These are phyloP conservation scores for Amylocarpus encephaloides DNA, from an alignment of 2,329 filamentous ascomycete genomes.

Conservation along the genomic window DNA sequence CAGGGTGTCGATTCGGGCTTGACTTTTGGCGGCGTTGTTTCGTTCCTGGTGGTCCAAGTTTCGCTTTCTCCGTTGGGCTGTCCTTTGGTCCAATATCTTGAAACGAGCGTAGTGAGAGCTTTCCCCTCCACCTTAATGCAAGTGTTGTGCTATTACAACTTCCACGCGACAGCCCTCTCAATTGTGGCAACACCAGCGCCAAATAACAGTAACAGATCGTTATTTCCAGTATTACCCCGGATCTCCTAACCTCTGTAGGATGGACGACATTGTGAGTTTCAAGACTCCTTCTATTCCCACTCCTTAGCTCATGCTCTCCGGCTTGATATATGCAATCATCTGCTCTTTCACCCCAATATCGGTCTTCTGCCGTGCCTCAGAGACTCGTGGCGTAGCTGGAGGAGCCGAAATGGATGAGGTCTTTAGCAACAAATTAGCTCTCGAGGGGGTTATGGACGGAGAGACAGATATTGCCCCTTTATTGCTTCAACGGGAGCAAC, in stretches of 20 bases:
- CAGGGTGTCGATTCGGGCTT: background rate
- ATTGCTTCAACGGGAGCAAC: background rate
- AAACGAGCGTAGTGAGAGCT: conserved; percentile 11
- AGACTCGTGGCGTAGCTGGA: conserved; percentile 61
- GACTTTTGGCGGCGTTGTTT: background rate
- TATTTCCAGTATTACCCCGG: conserved; percentile 39
- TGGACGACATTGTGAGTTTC: conserved; percentile 7
- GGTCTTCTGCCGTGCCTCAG: conserved; percentile 51
- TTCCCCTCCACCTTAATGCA: conserved; percentile 7
- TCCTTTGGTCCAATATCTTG: conserved; percentile 8
- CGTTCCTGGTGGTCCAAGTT: conserved; percentile 3
- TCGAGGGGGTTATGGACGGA: conserved; percentile 3
- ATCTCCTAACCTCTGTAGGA: conserved; percentile 4
- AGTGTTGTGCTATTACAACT: conserved; percentile 8
- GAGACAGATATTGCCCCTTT: conserved; percentile 1
- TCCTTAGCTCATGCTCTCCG: background rate
- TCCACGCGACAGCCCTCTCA: conserved; percentile 52
- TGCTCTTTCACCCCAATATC: background rate
- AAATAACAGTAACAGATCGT: conserved; percentile 43
- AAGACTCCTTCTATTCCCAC: background rate
- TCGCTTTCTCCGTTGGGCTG: conserved; percentile 8
- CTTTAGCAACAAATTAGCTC: conserved; percentile 6
- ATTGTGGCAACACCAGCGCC: background rate
- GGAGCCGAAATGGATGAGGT: conserved; percentile 42
- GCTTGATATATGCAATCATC: background rate